A percentile compares a stretch with the other conserved stretches of the same genome.
phyloP scores from a whole-genome alignment of 257 asterid genomes.

The Fraxinus excelsior region DNA sequence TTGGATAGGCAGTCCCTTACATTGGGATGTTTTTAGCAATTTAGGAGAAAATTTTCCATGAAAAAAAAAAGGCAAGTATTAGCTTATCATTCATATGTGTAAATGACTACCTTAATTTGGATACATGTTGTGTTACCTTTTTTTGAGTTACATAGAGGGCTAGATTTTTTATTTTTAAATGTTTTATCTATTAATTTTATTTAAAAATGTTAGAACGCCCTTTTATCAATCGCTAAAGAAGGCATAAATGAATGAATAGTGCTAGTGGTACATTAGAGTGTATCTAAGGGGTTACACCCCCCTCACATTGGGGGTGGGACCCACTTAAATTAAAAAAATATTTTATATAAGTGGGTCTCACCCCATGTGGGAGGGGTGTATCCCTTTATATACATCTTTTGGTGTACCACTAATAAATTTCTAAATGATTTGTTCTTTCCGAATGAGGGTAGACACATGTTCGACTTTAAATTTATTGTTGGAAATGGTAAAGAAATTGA shows the following conservation, averaged over 20 bases:
- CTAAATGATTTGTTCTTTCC: too few relatives aligned
- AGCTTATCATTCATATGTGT: background rate
- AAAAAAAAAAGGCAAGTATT: background rate
- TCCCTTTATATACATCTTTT: too few relatives aligned
- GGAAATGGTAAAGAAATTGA: too few relatives aligned
- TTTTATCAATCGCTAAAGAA: too few relatives aligned
- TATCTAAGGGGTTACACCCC: too few relatives aligned
- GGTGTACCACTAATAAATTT: too few relatives aligned
- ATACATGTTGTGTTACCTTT: background rate
- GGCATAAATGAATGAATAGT: too few relatives aligned
- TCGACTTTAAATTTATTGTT: background rate
- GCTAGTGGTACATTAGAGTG: too few relatives aligned
- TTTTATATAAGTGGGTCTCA: too few relatives aligned
- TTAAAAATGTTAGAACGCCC: background rate
- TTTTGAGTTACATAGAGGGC: background rate
- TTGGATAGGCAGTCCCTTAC: constrained; percentile 58
- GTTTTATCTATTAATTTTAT: background rate
- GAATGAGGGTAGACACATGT: background rate
- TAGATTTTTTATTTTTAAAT: background rate
- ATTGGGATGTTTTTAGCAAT: constrained; percentile 59
- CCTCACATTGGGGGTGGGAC: too few relatives aligned
- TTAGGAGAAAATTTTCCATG: constrained; percentile 46
- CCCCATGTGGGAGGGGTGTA: too few relatives aligned
- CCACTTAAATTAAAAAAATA: too few relatives aligned
- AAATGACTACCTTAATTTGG: background rate